These are phyloP conservation scores for Colletotrichum liaoningense DNA, from an alignment of 2,329 filamentous ascomycete species.

Conservation along the genomic window DNA sequence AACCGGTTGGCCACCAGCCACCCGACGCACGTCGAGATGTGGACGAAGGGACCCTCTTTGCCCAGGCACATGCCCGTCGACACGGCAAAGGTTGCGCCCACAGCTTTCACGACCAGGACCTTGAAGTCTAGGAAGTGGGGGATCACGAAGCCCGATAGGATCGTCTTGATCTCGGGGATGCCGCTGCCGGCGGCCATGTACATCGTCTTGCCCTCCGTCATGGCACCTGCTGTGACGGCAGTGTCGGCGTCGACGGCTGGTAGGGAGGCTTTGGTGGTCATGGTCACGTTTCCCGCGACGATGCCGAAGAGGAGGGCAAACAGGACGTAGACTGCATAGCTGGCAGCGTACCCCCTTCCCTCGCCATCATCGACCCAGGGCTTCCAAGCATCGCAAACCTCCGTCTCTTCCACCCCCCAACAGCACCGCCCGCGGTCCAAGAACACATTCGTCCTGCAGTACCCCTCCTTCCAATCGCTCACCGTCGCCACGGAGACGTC, in stretches of 20 bases:
- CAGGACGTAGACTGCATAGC: conserved; percentile 42
- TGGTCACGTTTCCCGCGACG: conserved; percentile 41
- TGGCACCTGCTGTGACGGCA: neutral
- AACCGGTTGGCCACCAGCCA: conserved; percentile 63
- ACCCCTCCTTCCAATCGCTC: conserved; percentile 68
- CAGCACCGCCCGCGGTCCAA: conserved; percentile 64
- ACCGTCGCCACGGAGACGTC: conserved; percentile 65
- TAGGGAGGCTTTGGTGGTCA: conserved; percentile 55
- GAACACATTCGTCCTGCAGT: conserved; percentile 58
- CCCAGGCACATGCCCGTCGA: conserved; percentile 70
- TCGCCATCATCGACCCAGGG: conserved; percentile 48
- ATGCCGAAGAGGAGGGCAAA: conserved; percentile 41
- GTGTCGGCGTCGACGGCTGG: conserved; percentile 50
- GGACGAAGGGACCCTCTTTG: conserved; percentile 72
- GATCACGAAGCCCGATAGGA: conserved; percentile 70
- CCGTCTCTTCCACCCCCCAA: conserved; percentile 27
- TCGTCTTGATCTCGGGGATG: conserved; percentile 72
- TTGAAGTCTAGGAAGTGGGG: conserved; percentile 66
- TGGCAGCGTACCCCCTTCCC: conserved; percentile 31
- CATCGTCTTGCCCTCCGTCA: conserved; percentile 58
- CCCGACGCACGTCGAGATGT: conserved; percentile 69
- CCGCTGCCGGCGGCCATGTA: conserved; percentile 70
- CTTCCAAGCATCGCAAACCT: conserved; percentile 51
- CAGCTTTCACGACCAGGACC: conserved; percentile 66
- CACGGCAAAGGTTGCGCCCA: conserved; percentile 69